Conservation (phyloP, 2,329 filamentous ascomycete species). For the Colletotrichum theobromicola region DNA sequence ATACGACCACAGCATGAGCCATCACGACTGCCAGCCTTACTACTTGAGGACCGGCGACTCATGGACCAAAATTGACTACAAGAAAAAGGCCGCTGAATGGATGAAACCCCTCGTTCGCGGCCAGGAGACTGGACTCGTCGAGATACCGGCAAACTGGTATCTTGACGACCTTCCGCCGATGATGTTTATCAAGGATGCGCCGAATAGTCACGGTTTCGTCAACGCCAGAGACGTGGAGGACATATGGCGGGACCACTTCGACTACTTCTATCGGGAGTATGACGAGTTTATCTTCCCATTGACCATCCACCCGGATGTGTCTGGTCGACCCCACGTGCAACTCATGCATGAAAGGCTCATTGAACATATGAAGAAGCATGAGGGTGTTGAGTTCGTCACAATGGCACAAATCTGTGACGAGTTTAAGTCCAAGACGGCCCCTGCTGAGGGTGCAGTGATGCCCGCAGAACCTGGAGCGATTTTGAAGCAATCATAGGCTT, state of each 20-base stretch:
- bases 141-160: constrained; percentile 72
- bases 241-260: constrained; percentile 70
- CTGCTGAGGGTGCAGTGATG: constrained; percentile 64
- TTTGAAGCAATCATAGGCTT: constrained; percentile 40
- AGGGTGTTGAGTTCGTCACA: constrained; percentile 69
- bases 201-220: constrained; percentile 69
- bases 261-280: constrained; percentile 79
- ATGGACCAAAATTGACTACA: constrained; percentile 74
- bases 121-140: constrained; percentile 65
- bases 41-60: constrained; percentile 67
- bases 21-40: constrained; percentile 70
- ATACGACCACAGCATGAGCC: constrained; percentile 72
- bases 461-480: constrained; percentile 61
- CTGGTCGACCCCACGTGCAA: constrained; percentile 73
- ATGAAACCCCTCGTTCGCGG: constrained; percentile 70
- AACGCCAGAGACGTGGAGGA: constrained; percentile 66
- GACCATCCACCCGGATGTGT: constrained; percentile 78
- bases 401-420: constrained; percentile 77
- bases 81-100: constrained; percentile 65
- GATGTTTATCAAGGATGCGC: constrained; percentile 74
- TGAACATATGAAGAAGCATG: constrained; percentile 69
- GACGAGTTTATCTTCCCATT: constrained; percentile 81
- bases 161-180: constrained; percentile 70
- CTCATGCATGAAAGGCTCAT: constrained; percentile 76
- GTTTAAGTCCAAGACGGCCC: constrained; percentile 70